A percentile compares a stretch with the other conserved stretches of the same genome.
phyloP scores from a whole-genome alignment of 2,329 filamentous ascomycete species.

The Aureobasidium leucospermi region DNA sequence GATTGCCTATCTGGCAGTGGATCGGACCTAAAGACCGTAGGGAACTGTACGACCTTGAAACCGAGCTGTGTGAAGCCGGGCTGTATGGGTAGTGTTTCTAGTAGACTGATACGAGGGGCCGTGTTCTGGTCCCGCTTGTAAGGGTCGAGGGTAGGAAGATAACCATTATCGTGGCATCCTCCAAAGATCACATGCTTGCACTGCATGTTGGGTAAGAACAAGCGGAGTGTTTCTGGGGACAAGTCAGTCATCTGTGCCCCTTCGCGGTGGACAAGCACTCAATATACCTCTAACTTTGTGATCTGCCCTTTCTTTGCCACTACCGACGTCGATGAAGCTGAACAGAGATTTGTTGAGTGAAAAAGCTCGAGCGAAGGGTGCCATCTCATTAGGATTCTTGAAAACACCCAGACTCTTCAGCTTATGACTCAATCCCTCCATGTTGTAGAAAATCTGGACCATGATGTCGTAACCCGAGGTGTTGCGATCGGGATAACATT shows the following conservation, averaged over 20 bases:
- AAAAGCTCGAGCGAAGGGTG: slow-evolving; percentile 39
- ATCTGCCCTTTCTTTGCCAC: slow-evolving; percentile 53
- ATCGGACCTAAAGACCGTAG: slow-evolving; percentile 35
- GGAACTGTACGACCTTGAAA: slow-evolving; percentile 33
- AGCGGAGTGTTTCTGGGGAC: slow-evolving; percentile 37
- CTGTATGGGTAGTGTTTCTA: slow-evolving; percentile 37
- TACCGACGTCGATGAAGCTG: slow-evolving; percentile 56
- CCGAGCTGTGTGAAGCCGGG: slow-evolving; percentile 36
- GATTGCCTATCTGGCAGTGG: slow-evolving; percentile 30
- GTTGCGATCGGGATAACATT: slow-evolving; percentile 31
- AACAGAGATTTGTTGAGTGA: slow-evolving; percentile 47
- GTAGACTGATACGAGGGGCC: slow-evolving; percentile 35
- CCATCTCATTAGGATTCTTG: slow-evolving; percentile 32
- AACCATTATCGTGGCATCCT: slow-evolving; percentile 54
- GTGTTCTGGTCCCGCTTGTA: slow-evolving; percentile 35
- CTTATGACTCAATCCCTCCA: slow-evolving; percentile 38
- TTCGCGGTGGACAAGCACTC: slow-evolving; percentile 34
- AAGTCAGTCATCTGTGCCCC: slow-evolving; percentile 34
- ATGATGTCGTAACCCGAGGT: slow-evolving; percentile 38
- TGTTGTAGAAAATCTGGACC: slow-evolving; percentile 41
- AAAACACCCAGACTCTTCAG: slow-evolving; percentile 35
- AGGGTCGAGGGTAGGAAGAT: slow-evolving; percentile 37
- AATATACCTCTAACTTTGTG: slow-evolving; percentile 50
- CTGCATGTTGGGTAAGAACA: slow-evolving; percentile 51
- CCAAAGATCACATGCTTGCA: slow-evolving; percentile 60